Base-by-base conservation (phyloP, 1,284 basidiomycete genomes). In the Moniliophthora roreri region DNA sequence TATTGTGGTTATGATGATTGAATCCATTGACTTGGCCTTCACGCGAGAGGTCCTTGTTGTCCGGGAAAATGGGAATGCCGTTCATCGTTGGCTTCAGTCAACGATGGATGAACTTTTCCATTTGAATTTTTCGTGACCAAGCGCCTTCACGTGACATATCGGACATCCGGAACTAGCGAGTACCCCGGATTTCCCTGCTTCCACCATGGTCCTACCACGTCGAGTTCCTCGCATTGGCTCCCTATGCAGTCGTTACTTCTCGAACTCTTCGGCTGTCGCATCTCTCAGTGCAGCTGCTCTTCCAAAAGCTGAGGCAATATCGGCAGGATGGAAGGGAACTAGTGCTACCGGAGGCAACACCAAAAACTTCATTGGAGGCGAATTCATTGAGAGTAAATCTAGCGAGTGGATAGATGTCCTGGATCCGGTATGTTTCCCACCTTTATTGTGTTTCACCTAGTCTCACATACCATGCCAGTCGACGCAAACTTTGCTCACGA, bases 341-440 rank as follows among this genome's bases (percentile, higher is more conserved):
- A 91, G 79, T 56, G 87, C 87, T 34, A 80, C 82, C 13, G 94
- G 94, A 15, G 89, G 82, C 45, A 87, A 79, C 59, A 95, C 92
- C 46, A 93, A 89, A 81, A 94, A 94, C 71, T 95, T 87, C 71
- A 89, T 96, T 58, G 87, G 84, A 24, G 95, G 95, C 34, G 79
- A 92, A 71, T 97, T 95, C 63, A 77, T 89, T 24, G 89, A 95
- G 63, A 93, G 90, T 70, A 84, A 84, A 63, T 72, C 91, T 3
- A 71, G 78, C 1, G 76, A 87, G 54, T 96, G 91, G 89, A 81
- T 92, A 55, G 91, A 95, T 51, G 84, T 96, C 3, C 74, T 85
- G 57, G 95, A 98, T 73, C 95, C 95, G 10, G 93, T 94, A 60
- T 60, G 82, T 70, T 34, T 38, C 5, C 16, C 15, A n/a, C 23